Percentiles rank a stretch among this genome's conserved stretches.
Evolutionary conservation across 345 rosid genomes (phyloP).

Genomic region (Bruguiera parviflora): DNA sequence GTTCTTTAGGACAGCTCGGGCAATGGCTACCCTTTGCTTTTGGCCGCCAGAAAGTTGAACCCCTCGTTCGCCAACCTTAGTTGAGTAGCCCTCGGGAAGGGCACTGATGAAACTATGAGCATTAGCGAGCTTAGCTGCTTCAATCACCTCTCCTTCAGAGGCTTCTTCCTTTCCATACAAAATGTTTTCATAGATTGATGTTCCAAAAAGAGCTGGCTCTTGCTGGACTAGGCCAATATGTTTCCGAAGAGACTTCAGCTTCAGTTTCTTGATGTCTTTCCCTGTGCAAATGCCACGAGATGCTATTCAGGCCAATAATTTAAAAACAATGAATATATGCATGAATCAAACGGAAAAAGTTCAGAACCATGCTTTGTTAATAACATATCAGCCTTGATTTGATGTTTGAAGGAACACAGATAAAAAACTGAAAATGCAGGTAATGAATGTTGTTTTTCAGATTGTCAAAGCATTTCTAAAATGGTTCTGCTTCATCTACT

Average conservation of each 20-base stretch:
- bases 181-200: conserved; percentile 83
- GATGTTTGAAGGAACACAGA: no score
- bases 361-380: no score
- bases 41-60: conserved; percentile 92
- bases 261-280: conserved; percentile 59
- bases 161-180: conserved; percentile 83
- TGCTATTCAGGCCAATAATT: background rate
- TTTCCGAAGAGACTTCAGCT: conserved; percentile 62
- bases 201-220: conserved; percentile 90
- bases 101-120: conserved; percentile 81
- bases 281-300: conserved; percentile 39
- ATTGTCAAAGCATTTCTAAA: no score
- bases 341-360: no score
- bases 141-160: conserved; percentile 66
- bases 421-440: no score
- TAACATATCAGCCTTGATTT: no score
- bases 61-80: conserved; percentile 86
- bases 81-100: conserved; percentile 86
- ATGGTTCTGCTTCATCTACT: no score
- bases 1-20: conserved; percentile 84
- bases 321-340: no score
- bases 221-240: conserved; percentile 90
- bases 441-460: no score
- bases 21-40: conserved; percentile 86
- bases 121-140: conserved; percentile 79